Conservation (phyloP, 768 basidiomycete species). For the Gymnopilus junonius region DNA sequence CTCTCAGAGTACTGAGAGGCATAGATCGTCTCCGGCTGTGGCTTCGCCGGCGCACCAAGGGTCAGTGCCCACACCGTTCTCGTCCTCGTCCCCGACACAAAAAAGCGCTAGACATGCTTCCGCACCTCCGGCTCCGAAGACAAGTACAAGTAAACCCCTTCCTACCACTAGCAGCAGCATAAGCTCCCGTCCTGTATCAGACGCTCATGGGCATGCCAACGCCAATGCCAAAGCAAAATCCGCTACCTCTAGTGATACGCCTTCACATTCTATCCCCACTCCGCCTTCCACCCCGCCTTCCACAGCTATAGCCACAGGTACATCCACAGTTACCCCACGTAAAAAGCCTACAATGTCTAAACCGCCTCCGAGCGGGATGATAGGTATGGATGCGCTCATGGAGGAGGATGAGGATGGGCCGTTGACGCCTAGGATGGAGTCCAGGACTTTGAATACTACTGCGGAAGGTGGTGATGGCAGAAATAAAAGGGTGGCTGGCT, state of each 20-base stretch:
- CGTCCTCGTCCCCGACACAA: not conserved
- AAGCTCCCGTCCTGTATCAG: not conserved
- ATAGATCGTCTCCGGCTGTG: not conserved
- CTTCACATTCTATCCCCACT: no score
- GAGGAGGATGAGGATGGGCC: slow-evolving; percentile 31
- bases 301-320: not conserved
- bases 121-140: not conserved
- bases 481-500: not conserved
- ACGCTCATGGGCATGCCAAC: no score
- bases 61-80: not conserved
- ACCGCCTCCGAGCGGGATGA: slow-evolving; percentile 21
- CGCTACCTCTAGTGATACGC: no score
- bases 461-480: not conserved
- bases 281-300: not conserved
- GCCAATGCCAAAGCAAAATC: not conserved
- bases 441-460: not conserved
- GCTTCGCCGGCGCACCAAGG: not conserved
- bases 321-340: not conserved
- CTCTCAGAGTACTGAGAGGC: not conserved
- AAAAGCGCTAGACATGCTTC: not conserved
- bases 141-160: not conserved
- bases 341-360: slow-evolving; percentile 11
- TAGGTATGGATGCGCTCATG: slow-evolving; percentile 29
- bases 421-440: slow-evolving; percentile 19
- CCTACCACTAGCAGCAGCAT: not conserved